phyloP scores from a whole-genome alignment of 805 yeast genomes.

The Metschnikowia chrysomelidarum region DNA sequence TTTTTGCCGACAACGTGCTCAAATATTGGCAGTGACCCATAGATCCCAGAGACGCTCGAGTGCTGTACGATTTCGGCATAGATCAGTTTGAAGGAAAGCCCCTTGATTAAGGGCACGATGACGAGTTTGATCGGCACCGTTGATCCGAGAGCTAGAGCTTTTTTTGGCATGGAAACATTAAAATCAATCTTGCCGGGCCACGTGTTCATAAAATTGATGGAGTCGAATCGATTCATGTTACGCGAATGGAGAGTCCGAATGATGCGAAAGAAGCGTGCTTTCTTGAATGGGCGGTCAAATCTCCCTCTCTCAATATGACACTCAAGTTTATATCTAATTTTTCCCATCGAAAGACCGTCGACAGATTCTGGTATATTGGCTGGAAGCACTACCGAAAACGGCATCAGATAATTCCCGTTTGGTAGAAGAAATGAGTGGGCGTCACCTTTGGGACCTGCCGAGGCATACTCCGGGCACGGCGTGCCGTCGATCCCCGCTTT shows the following conservation, averaged over 20 bases:
- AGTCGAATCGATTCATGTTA: conserved; percentile 39
- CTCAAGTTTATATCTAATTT: conserved; percentile 42
- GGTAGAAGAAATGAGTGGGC: conserved; percentile 43
- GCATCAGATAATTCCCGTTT: conserved; percentile 51
- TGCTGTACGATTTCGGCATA: conserved; percentile 37
- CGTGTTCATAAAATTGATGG: conserved; percentile 45
- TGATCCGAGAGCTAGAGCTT: conserved; percentile 49
- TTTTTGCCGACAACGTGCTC: conserved; percentile 32
- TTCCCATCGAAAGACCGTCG: conserved; percentile 47
- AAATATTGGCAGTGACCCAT: conserved; percentile 41
- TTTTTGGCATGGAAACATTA: conserved; percentile 41
- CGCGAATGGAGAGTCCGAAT: conserved; percentile 43
- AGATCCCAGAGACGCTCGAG: conserved; percentile 29
- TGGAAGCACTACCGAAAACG: conserved; percentile 45
- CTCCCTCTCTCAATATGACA: conserved; percentile 43
- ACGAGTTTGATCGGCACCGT: conserved; percentile 40
- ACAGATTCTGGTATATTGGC: conserved; percentile 49
- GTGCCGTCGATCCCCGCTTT: conserved; percentile 43
- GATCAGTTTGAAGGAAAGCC: conserved; percentile 37
- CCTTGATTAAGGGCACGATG: conserved; percentile 48
- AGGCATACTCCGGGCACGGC: conserved; percentile 24
- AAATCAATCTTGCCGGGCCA: conserved; percentile 57
- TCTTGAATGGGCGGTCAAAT: conserved; percentile 37
- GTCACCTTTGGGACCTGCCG: conserved; percentile 10
- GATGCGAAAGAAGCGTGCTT: conserved; percentile 41